Base-by-base conservation (phyloP, 257 asterid genomes). In the Nicotiana attenuata region DNA sequence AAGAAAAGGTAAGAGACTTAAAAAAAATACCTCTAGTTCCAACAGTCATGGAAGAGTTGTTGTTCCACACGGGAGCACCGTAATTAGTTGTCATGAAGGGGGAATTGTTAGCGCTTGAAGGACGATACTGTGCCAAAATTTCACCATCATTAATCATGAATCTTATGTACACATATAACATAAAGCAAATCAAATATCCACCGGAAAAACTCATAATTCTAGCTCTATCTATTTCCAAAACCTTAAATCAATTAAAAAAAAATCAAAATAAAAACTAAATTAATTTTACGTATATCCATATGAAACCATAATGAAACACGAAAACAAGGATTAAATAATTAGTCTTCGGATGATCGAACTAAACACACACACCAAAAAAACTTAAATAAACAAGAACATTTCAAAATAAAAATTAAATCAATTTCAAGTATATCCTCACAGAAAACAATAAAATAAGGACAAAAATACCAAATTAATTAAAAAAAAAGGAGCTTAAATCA, bases 61-160 rank as follows among this genome's bases (percentile, higher is more conserved):
- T 92, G 91, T 95, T 92, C 94, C 94, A 95, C 1, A 93, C 98
- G 0, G 99, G 99, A 82, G 96, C 92, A 38, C 99, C 99, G 3
- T 94, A 86, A 78, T 93, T 95, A 3, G 99, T 93, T 41, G 99
- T 92, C 91, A 88, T 88, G 86, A 89, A 95, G 5, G 97, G 91
- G 35, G 97, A 84, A 81, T 95, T 89, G 90, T 79, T 86, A 78
- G 97, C 92, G 82, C 97, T 95, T 20, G 99, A 95, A 22, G 99
- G 92, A 17, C 98, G 97, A 87, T 84, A 26, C 99, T 95, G 92
- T 92, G 88, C 78, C 87, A 83, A 65, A 41, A 87, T 75, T 45
- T 82, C 76, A 75, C 60, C 80, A 2, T 47, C 69, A 73, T 78
- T 68, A 64, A 86, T 50, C 65, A 65, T 26, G 3, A 76, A n/a